Base-by-base conservation (phyloP, 441 rosid genomes). In the Adansonia madagascariensis region DNA sequence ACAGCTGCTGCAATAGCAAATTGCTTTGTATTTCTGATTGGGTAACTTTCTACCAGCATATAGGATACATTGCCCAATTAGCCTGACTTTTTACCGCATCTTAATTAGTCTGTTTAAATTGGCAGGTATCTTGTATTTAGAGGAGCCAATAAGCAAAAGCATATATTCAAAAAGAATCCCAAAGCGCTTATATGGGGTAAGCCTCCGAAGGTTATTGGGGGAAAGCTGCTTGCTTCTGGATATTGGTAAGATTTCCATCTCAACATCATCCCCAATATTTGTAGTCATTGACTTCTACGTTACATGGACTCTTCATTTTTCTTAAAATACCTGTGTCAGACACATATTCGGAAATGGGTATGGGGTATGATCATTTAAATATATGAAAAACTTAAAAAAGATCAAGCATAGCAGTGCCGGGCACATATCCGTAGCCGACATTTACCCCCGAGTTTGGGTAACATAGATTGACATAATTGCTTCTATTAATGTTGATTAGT, bases 141-240 rank as follows among this genome's bases (percentile, higher is more conserved):
- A 86, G 99, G 99, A 70, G 90, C 97, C 57, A 94, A 95, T 90
- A 89, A 83, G 79, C 92, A 94, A 86, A 95, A 94, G 75, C 99
- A 94, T 78, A 81, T 79, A 10, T 94, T 95, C 84, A 95, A 94
- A 82, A 91, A 90, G 91, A 87, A 95, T 76, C 97, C 97, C 31
- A 89, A 92, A 82, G 89, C 89, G 64, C 91, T 56, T 71, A 90
- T 90, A 65, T 92, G 99, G 99, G 97, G 97, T 46, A 86, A 75
- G 80, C 92, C 94, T 77, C 95, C 98, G 10, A 89, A 86, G 80
- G 92, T 95, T 41, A 80, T 89, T 50, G 92, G 97, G 17, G 95
- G 97, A 68, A 91, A 91, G 86, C 83, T 95, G 78, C 95, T 95
- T 61, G 98, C 94, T 82, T 95, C 99, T 82, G 97, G 97, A 79